Percentiles rank a stretch among this genome's conserved stretches.
These are phyloP conservation scores for Hanseniaspora lachancei DNA, from an alignment of 805 yeast genomes.

Conservation along the genomic window DNA sequence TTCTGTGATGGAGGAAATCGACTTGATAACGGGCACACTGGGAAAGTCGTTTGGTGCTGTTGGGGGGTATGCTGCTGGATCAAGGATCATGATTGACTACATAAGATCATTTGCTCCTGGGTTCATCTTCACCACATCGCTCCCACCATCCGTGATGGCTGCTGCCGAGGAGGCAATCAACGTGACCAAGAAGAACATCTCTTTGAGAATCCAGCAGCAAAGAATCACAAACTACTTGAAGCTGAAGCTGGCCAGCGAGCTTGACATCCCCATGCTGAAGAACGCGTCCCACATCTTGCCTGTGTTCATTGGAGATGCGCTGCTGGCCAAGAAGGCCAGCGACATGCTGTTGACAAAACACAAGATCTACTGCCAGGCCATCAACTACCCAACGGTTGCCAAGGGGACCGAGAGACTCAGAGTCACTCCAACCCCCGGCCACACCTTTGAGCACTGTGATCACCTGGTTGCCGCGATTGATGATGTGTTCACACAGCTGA, in stretches of 20 bases:
- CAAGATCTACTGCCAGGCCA: constrained; percentile 91
- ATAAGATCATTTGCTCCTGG: constrained; percentile 94
- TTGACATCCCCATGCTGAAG: constrained; percentile 91
- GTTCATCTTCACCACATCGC: constrained; percentile 87
- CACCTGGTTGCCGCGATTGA: constrained; percentile 68
- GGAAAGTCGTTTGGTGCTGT: constrained; percentile 96
- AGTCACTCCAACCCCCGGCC: constrained; percentile 99
- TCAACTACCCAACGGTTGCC: constrained; percentile 95
- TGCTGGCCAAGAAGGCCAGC: constrained; percentile 79
- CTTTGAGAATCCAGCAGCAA: constrained; percentile 76
- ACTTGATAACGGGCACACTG: constrained; percentile 92
- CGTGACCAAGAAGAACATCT: constrained; percentile 62
- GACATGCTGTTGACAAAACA: constrained; percentile 75
- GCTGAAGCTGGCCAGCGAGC: constrained; percentile 39
- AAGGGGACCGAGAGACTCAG: constrained; percentile 92
- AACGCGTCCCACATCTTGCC: constrained; percentile 98
- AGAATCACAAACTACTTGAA: constrained; percentile 75
- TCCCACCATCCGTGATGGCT: constrained; percentile 97
- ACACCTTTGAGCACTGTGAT: constrained; percentile 61
- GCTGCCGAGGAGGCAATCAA: constrained; percentile 83
- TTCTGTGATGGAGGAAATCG: constrained; percentile 78
- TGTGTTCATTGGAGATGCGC: constrained; percentile 85
- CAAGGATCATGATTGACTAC: constrained; percentile 77
- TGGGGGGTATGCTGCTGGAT: constrained; percentile 95
- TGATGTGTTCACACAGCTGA: constrained; percentile 61